A percentile compares a stretch with the other conserved stretches of the same genome.
Evolutionary conservation across 2,329 filamentous ascomycete species (phyloP).

Genomic region (Paraconiothyrium sp.): DNA sequence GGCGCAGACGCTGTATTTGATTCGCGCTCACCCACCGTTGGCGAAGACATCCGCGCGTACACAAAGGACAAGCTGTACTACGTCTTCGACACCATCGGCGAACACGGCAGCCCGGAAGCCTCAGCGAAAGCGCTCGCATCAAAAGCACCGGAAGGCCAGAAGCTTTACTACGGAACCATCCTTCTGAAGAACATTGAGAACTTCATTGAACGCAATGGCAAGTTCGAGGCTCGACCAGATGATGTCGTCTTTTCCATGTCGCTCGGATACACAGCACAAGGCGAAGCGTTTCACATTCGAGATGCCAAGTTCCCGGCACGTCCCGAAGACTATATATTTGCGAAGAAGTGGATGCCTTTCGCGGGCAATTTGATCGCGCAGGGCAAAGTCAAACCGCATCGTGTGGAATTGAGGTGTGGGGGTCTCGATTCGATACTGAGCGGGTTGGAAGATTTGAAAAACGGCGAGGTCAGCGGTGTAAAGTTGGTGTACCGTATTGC

Average conservation of each 20-base stretch:
- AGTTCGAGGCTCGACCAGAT: not conserved
- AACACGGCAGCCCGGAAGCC: conserved; percentile 9
- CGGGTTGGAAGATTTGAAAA: conserved; percentile 29
- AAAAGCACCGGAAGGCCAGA: conserved; percentile 19
- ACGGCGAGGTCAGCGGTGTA: conserved; percentile 31
- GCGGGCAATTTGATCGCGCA: conserved; percentile 24
- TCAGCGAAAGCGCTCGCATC: conserved; percentile 17
- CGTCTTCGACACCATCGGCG: conserved; percentile 58
- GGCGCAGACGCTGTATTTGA: conserved; percentile 60
- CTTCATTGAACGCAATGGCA: not conserved
- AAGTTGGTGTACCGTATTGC: conserved; percentile 34
- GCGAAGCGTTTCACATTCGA: conserved; percentile 13
- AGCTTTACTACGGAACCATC: conserved; percentile 21
- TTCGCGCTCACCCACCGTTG: conserved; percentile 56
- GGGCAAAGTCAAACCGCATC: conserved; percentile 31
- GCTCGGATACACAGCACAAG: conserved; percentile 20
- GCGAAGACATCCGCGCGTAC: conserved; percentile 54
- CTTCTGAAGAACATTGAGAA: not conserved
- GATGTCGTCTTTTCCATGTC: conserved; percentile 17
- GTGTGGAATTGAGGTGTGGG: conserved; percentile 25
- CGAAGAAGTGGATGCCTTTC: conserved; percentile 21
- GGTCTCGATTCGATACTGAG: conserved; percentile 27
- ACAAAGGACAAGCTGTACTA: conserved; percentile 54
- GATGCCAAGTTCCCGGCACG: conserved; percentile 19
- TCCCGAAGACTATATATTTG: conserved; percentile 28